Percentiles rank a stretch among this genome's conserved stretches.
Evolutionary conservation across 805 yeast species (phyloP).

Genomic region (Saturnispora bothae): DNA sequence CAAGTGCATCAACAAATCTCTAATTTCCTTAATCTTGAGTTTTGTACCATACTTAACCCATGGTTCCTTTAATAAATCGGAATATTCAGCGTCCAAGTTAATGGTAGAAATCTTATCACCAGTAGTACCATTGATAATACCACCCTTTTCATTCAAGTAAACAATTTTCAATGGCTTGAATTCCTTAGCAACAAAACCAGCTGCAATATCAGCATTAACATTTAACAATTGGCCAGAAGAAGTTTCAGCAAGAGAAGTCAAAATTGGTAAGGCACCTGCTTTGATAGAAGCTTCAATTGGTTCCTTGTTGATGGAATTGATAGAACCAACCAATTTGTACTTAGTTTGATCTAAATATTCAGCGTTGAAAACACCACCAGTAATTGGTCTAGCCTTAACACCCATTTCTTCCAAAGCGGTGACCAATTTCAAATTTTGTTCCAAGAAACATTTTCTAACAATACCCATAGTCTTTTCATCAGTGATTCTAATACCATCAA

Average conservation of each 20-base stretch:
- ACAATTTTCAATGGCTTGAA: slow-evolving; percentile 96
- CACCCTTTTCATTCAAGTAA: slow-evolving; percentile 95
- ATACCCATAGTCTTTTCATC: slow-evolving; percentile 92
- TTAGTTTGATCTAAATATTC: slow-evolving; percentile 82
- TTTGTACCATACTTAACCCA: slow-evolving; percentile 99
- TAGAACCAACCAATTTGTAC: slow-evolving; percentile 87
- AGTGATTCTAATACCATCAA: slow-evolving; percentile 94
- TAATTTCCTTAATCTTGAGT: slow-evolving; percentile 91
- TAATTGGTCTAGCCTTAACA: slow-evolving; percentile 96
- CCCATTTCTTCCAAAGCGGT: slow-evolving; percentile 95
- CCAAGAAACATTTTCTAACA: slow-evolving; percentile 89
- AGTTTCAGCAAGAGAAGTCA: slow-evolving; percentile 95
- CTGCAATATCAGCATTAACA: slow-evolving; percentile 98
- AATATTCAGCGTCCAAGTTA: slow-evolving; percentile 94
- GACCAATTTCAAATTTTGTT: slow-evolving; percentile 89
- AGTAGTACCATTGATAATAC: slow-evolving; percentile 84
- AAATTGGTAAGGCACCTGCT: slow-evolving; percentile 93
- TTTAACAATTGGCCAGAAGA: slow-evolving; percentile 93
- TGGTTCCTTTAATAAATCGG: slow-evolving; percentile 76
- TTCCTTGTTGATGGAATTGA: slow-evolving; percentile 74
- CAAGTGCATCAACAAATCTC: slow-evolving; percentile 82
- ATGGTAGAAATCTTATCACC: slow-evolving; percentile 84
- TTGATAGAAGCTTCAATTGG: slow-evolving; percentile 89
- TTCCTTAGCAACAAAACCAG: slow-evolving; percentile 93
- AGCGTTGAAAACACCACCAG: slow-evolving; percentile 95